A percentile compares a stretch with the other conserved stretches of the same genome.
Conservation (phyloP, 257 asterid species). For the Fraxinus americana region DNA sequence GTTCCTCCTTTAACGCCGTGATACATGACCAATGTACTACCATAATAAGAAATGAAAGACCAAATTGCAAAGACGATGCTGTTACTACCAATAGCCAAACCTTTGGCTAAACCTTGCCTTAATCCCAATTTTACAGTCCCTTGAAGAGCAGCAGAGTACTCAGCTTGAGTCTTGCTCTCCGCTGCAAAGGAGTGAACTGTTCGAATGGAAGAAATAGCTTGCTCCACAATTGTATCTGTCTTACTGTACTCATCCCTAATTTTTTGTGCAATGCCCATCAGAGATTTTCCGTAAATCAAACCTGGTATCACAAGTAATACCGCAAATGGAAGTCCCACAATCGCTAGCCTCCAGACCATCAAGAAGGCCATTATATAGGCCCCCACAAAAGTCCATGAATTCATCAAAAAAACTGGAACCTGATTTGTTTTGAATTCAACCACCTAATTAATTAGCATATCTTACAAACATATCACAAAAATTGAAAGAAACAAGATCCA, state of each 20-base stretch:
- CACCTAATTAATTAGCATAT: not conserved
- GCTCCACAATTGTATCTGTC: slow-evolving; percentile 70
- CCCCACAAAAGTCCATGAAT: slow-evolving; percentile 63
- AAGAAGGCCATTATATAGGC: slow-evolving; percentile 63
- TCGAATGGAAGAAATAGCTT: slow-evolving; percentile 76
- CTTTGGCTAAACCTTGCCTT: slow-evolving; percentile 84
- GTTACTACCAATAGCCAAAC: slow-evolving; percentile 86
- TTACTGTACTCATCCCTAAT: slow-evolving; percentile 66
- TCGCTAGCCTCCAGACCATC: slow-evolving; percentile 73
- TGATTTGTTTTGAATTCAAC: slow-evolving; percentile 18
- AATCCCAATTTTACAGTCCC: slow-evolving; percentile 72
- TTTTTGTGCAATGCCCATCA: slow-evolving; percentile 64
- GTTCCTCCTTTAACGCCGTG: slow-evolving; percentile 80
- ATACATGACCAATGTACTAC: slow-evolving; percentile 84
- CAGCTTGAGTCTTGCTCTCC: slow-evolving; percentile 54
- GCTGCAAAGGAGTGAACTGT: slow-evolving; percentile 91
- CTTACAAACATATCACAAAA: not conserved
- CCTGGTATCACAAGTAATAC: slow-evolving; percentile 79
- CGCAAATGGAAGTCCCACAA: slow-evolving; percentile 77
- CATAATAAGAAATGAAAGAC: slow-evolving; percentile 81
- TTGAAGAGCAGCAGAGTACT: slow-evolving; percentile 68
- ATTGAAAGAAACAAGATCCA: not conserved
- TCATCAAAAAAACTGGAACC: slow-evolving; percentile 83
- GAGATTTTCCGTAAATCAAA: slow-evolving; percentile 73
- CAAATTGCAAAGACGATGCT: slow-evolving; percentile 80